Conservation (phyloP, 345 rosid species). For the Gossypium herbaceum region DNA sequence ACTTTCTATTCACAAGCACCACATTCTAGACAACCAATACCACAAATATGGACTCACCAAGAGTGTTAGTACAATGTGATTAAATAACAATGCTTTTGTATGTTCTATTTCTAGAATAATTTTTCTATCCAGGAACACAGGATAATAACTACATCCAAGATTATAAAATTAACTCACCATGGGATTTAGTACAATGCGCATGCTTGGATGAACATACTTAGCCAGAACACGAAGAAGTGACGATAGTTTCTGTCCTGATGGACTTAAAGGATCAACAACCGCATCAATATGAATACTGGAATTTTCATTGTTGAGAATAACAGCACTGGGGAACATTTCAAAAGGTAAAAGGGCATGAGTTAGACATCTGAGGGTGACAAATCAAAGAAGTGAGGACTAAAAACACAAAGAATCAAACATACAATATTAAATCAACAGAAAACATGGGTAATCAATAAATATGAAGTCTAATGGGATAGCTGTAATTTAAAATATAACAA, state of each 20-base stretch:
- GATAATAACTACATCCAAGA: constrained; percentile 1
- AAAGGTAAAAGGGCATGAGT: constrained; percentile 5
- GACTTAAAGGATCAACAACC: constrained; percentile 90
- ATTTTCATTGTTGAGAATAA: constrained; percentile 64
- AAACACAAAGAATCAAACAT: background rate
- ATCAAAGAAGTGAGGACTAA: background rate
- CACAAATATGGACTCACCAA: constrained; percentile 49
- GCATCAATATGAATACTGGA: constrained; percentile 88
- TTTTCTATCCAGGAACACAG: background rate
- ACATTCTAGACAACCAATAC: constrained; percentile 1
- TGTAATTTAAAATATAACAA: background rate
- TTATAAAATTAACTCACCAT: constrained; percentile 53
- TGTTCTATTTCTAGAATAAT: background rate
- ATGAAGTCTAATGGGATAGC: background rate
- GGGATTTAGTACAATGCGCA: constrained; percentile 91
- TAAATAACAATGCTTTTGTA: background rate
- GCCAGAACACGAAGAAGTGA: constrained; percentile 70
- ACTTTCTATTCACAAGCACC: constrained; percentile 5
- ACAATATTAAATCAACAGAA: background rate
- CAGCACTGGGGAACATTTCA: constrained; percentile 58
- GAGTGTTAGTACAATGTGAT: constrained; percentile 66
- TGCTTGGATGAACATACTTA: constrained; percentile 81
- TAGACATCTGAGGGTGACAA: background rate
- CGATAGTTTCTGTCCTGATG: constrained; percentile 86
- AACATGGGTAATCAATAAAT: background rate